A percentile compares a stretch with the other conserved stretches of the same genome.
These are phyloP conservation scores for Zygosaccharomyces gambellarensis DNA, from an alignment of 805 yeast genomes.

Conservation along the genomic window DNA sequence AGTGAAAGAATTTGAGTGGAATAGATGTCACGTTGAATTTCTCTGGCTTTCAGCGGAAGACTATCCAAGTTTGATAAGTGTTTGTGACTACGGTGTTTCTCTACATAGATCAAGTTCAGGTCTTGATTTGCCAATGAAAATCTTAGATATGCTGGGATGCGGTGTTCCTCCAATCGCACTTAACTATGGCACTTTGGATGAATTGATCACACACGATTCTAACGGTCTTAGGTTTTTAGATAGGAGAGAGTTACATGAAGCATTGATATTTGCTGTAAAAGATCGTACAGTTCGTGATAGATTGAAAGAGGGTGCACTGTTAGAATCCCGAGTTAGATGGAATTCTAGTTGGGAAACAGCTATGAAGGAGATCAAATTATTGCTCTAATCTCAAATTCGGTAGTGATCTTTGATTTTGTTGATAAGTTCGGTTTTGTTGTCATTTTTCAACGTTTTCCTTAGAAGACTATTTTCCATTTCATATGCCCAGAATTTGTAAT, in stretches of 20 bases:
- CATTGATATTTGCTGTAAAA: slow-evolving; percentile 36
- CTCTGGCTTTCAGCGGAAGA: slow-evolving; percentile 77
- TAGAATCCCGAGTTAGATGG: slow-evolving; percentile 73
- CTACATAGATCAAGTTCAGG: slow-evolving; percentile 91
- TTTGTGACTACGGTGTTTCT: slow-evolving; percentile 86
- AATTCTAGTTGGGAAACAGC: slow-evolving; percentile 60
- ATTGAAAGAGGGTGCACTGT: slow-evolving; percentile 63
- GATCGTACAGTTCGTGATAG: slow-evolving; percentile 33
- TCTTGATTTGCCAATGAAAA: slow-evolving; percentile 93
- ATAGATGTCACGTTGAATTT: slow-evolving; percentile 51
- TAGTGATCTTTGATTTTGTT: slow-evolving; percentile 6
- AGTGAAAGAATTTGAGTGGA: slow-evolving; percentile 43
- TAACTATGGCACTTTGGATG: slow-evolving; percentile 69
- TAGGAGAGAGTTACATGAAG: slow-evolving; percentile 42
- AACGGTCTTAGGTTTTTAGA: slow-evolving; percentile 63
- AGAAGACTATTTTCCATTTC: slow-evolving; percentile 32
- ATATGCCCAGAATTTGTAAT: slow-evolving; percentile 48
- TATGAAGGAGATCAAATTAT: slow-evolving; percentile 23
- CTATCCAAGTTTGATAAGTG: slow-evolving; percentile 68
- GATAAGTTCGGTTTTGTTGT: slow-evolving; percentile 19
- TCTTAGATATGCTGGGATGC: slow-evolving; percentile 92
- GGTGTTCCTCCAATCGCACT: slow-evolving; percentile 88
- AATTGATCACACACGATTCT: slow-evolving; percentile 60
- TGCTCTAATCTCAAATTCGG: slow-evolving; percentile 10
- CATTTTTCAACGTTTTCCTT: slow-evolving; percentile 30